A percentile compares a stretch with the other conserved stretches of the same genome.
phyloP scores from a whole-genome alignment of 306 rosid species.

The Malus fusca region DNA sequence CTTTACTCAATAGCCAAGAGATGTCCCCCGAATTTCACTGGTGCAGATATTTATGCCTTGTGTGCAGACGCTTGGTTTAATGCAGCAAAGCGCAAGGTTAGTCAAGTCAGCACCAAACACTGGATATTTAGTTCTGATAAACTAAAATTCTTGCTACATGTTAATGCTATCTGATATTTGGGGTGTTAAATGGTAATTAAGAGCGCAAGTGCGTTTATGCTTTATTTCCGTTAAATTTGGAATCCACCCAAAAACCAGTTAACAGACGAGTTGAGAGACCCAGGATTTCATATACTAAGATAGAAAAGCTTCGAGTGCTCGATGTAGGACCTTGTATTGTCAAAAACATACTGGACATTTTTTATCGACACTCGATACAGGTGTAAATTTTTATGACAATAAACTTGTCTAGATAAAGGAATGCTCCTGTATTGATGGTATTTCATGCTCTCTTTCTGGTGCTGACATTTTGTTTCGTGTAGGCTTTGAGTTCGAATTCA shows the following conservation, averaged over 20 bases:
- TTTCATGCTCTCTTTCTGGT: neutral
- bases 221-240: neutral
- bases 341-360: neutral
- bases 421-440: neutral
- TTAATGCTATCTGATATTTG: neutral
- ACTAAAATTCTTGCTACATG: neutral
- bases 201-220: neutral
- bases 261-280: neutral
- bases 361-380: neutral
- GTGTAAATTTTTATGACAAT: neutral
- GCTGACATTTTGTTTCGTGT: conserved; percentile 18
- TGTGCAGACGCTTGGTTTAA: conserved; percentile 98
- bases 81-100: conserved; percentile 86
- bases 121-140: neutral
- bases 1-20: conserved; percentile 68
- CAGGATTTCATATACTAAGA: no score
- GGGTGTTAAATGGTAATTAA: neutral
- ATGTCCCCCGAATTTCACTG: conserved; percentile 87
- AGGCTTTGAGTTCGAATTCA: conserved; percentile 57
- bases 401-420: neutral
- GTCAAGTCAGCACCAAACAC: conserved; percentile 9
- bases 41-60: conserved; percentile 94
- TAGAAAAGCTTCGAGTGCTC: neutral
- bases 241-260: neutral
- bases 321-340: neutral